Evolutionary conservation across 805 yeast genomes (phyloP), one percentile per base, ranked within the genome.

Genomic region (Sugiyamaella americana): DNA sequence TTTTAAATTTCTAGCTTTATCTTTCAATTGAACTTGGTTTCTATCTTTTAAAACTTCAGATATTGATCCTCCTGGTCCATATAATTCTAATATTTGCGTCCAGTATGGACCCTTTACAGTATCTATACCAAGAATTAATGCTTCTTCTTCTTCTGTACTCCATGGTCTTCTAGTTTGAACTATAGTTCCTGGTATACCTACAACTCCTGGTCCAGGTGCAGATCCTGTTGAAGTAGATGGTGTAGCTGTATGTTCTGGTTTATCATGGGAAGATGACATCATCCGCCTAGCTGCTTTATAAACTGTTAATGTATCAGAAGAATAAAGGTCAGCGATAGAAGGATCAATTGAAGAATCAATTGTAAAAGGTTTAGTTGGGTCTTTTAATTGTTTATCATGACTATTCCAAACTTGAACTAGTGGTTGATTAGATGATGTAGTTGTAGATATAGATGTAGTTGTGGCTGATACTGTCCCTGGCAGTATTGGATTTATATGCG

Each of bases 1-100:
- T 62, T 93, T 93, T 87, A 96, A 84, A 61, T 93, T 93, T 54
- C 98, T 75, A 0, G 98, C 98, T 62, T 93, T 93, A 62, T 93
- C 98, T 64, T 93, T 93, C 49, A 93, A 72, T 62, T 93, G 98
- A 16, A 91, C 87, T 58, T 88, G 95, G 3, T 84, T 82, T 61
- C 98, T 73, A 61, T 87, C 85, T 64, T 87, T 91, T 55, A 93
- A 72, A 1, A 81, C 78, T 62, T 93, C 98, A 36, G 82, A 79
- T 21, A 84, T 73, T 40, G 82, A 75, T 3, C 98, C 98, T 5
- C 98, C 98, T 3, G 95, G 85, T 1, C 98, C 98, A 62, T 84
- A 85, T n/a, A 84, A 67, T 58, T 86, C 96, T 40, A 91, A 66
- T 44, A 93, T 93, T 46, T 84, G 84, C 1, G 95, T 74, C 98